Conservation (phyloP, 192 early-diverging fungal genomes). For the Entomortierella lignicola region DNA sequence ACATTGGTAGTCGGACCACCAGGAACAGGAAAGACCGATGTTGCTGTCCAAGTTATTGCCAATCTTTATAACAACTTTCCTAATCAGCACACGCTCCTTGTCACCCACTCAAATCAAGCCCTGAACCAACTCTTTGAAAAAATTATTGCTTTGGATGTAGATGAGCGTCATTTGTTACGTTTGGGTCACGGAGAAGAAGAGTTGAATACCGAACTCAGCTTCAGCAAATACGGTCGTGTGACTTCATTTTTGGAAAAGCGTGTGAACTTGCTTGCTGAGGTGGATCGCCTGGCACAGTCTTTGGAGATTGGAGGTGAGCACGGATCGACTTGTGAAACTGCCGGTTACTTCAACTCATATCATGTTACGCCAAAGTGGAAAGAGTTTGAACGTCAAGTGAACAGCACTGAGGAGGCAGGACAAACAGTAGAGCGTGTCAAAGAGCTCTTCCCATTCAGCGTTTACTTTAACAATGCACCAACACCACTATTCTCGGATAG, state of each 20-base stretch:
- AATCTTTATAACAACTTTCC: constrained; percentile 96
- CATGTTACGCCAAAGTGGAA: constrained; percentile 84
- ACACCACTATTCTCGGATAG: constrained; percentile 74
- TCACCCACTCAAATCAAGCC: constrained; percentile 99
- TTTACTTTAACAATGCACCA: constrained; percentile 80
- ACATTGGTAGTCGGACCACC: constrained; percentile 97
- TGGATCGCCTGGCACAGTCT: constrained; percentile 81
- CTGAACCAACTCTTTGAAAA: constrained; percentile 99
- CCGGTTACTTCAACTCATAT: constrained; percentile 87
- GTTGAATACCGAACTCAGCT: constrained; percentile 81
- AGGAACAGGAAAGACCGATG: constrained; percentile 98
- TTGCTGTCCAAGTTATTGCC: constrained; percentile 95
- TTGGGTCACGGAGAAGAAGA: constrained; percentile 96
- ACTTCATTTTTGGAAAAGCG: constrained; percentile 92
- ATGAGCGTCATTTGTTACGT: constrained; percentile 92
- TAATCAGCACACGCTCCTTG: constrained; percentile 88
- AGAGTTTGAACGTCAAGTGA: constrained; percentile 18
- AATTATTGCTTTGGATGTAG: constrained; percentile 91
- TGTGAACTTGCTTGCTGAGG: constrained; percentile 75
- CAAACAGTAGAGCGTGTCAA: constrained; percentile 55
- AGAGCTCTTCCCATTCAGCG: constrained; percentile 82
- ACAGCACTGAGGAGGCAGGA: constrained; percentile 16
- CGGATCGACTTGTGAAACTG: constrained; percentile 93
- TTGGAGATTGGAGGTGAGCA: constrained; percentile 86
- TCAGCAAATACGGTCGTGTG: constrained; percentile 94